Conservation (phyloP, 1,139 yeast genomes). For the Geotrichum citri-aurantii region DNA sequence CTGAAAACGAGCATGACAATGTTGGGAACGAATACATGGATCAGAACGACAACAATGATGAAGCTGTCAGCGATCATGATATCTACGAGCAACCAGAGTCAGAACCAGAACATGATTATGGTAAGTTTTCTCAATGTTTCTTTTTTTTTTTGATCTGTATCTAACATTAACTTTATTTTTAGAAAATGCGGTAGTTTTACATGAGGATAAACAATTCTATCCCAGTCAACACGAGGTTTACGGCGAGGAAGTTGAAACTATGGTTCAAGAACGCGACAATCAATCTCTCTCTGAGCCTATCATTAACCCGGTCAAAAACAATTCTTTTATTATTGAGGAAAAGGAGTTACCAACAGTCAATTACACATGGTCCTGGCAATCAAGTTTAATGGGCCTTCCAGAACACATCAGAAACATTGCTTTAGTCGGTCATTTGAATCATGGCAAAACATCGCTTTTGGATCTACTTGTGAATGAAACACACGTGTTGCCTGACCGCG, state of each 20-base stretch:
- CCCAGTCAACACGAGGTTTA: constrained; percentile 42
- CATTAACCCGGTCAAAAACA: constrained; percentile 48
- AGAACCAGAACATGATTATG: constrained; percentile 14
- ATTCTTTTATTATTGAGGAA: constrained; percentile 48
- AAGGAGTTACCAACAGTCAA: constrained; percentile 50
- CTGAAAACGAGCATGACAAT: constrained; percentile 14
- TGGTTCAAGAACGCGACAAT: constrained; percentile 52
- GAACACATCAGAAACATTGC: constrained; percentile 73
- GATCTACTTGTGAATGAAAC: constrained; percentile 64
- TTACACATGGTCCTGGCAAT: constrained; percentile 61
- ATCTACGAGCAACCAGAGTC: constrained; percentile 7
- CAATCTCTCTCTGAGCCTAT: constrained; percentile 59
- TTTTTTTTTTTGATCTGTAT: background rate
- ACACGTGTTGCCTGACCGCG: constrained; percentile 41
- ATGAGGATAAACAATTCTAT: constrained; percentile 44
- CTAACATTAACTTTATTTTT: background rate
- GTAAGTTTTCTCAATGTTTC: constrained; percentile 11
- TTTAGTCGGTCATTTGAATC: constrained; percentile 70
- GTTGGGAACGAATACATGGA: constrained; percentile 16
- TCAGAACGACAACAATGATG: constrained; percentile 10
- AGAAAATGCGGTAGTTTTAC: constrained; percentile 36
- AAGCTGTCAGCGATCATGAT: constrained; percentile 10
- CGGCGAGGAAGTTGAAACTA: constrained; percentile 60
- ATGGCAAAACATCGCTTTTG: constrained; percentile 83
- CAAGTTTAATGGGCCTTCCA: constrained; percentile 48